Conservation (phyloP, 2,329 filamentous ascomycete genomes). For the Rhynchosporium agropyri region DNA sequence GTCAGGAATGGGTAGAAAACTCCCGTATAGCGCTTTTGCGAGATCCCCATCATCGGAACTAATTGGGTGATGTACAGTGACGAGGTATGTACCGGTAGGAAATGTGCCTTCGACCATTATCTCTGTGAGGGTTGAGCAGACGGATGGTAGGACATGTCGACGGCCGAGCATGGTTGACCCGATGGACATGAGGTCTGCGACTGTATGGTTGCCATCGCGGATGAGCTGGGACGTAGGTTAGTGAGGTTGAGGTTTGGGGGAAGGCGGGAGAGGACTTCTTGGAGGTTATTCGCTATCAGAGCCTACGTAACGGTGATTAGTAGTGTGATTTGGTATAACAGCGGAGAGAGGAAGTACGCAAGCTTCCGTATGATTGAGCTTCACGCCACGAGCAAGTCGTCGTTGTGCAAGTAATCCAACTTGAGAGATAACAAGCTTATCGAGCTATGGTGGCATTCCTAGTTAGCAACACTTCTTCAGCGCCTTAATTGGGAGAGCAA, state of each 20-base stretch:
- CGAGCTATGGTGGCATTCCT: slow-evolving; percentile 62
- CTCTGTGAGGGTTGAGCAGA: slow-evolving; percentile 76
- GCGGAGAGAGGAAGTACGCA: slow-evolving; percentile 55
- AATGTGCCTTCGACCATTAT: slow-evolving; percentile 96
- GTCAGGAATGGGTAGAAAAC: slow-evolving; percentile 80
- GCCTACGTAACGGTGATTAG: slow-evolving; percentile 51
- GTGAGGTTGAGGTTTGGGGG: background rate
- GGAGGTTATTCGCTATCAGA: slow-evolving; percentile 83
- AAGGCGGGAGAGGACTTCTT: slow-evolving; percentile 62
- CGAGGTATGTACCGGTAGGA: slow-evolving; percentile 84
- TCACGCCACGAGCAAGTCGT: slow-evolving; percentile 83
- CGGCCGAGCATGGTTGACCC: slow-evolving; percentile 92
- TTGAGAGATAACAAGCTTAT: slow-evolving; percentile 94
- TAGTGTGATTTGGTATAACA: slow-evolving; percentile 24
- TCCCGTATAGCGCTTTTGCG: slow-evolving; percentile 84
- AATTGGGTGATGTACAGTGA: slow-evolving; percentile 91
- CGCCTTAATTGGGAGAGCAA: background rate
- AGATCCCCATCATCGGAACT: slow-evolving; percentile 84
- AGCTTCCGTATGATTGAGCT: slow-evolving; percentile 88
- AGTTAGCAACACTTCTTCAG: slow-evolving; percentile 4
- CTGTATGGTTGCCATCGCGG: slow-evolving; percentile 90
- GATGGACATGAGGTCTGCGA: slow-evolving; percentile 90
- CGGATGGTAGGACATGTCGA: slow-evolving; percentile 84
- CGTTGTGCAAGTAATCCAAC: slow-evolving; percentile 85
- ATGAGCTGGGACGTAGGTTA: slow-evolving; percentile 62